Base-by-base conservation (phyloP, 2,329 filamentous ascomycete species). In the Penicillium sumatraense region DNA sequence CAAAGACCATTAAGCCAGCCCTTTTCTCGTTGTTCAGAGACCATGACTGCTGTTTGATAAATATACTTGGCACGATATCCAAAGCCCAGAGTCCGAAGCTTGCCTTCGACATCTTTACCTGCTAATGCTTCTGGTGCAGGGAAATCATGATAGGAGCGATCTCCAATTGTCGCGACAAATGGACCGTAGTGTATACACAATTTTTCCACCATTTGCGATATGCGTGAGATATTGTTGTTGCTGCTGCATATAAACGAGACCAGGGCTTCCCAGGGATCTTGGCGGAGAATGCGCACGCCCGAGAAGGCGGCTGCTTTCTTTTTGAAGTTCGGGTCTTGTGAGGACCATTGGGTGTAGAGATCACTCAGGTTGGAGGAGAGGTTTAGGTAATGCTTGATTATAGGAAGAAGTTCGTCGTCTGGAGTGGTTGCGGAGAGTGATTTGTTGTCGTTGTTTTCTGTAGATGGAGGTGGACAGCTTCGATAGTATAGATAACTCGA, bases 241-340 rank as follows among this genome's bases (percentile, higher is more conserved):
- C 92, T 96, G 75, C 93, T 97, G 81, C 95, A 99, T 61, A 99
- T 99, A 75, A 99, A 99, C 53, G 89, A 88, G 21, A 99, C 81
- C 20, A 99, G 80, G 0, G 95, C 87, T 74, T 99, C 95, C 95
- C 96, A 99, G 1, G 93, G 88, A 78, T 97, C 93, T 77, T 99
- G 95, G 66, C 89, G 90, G 41, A 99, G 78, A 62, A 99, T 97
- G 20, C 95, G 87, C 53, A 99, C 89, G 11, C 96, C 95, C 0
- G 89, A 88, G 72, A 99, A 99, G 53, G 88, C 87, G 0, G 90
- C 88, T 0, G 95, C 93, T 63, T 90, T 91, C 68, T 88, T 89
- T 66, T 87, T 89, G 76, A 99, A 99, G 72, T 98, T 97, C 23
- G 88, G 75, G 70, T 99, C 95, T 3, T 87, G 84, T 0, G 81